Conservation (phyloP, 345 rosid species). For the Camelina laxa region DNA sequence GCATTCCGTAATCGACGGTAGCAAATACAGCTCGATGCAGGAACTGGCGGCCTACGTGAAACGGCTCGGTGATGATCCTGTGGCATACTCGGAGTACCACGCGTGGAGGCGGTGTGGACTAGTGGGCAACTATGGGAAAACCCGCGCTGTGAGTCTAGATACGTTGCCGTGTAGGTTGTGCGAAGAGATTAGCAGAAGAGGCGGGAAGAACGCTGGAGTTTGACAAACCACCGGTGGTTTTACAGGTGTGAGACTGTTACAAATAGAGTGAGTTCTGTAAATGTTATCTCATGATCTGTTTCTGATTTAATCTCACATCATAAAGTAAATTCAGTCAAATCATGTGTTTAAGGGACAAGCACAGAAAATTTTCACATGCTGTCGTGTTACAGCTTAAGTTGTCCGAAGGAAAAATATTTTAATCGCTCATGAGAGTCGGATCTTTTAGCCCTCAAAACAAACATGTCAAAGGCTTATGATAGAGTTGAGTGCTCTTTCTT, state of each 20-base stretch:
- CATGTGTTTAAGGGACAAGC: too few species aligned
- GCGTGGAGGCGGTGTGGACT: conserved; percentile 97
- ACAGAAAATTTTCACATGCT: too few species aligned
- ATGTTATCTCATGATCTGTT: background rate
- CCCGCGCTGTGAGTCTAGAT: conserved; percentile 76
- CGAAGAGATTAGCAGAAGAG: conserved; percentile 70
- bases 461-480: too few species aligned
- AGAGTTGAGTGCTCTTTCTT: too few species aligned
- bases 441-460: too few species aligned
- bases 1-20: conserved; percentile 81
- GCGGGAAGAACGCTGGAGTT: conserved; percentile 63
- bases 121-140: conserved; percentile 64
- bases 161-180: conserved; percentile 91
- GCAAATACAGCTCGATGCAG: conserved; percentile 65
- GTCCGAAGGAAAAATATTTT: too few species aligned
- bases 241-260: conserved; percentile 3
- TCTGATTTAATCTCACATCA: background rate
- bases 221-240: conserved; percentile 8
- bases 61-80: conserved; percentile 67
- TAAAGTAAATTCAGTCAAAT: background rate
- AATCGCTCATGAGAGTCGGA: too few species aligned
- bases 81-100: conserved; percentile 85
- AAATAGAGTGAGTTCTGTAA: background rate
- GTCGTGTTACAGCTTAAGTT: too few species aligned
- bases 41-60: conserved; percentile 73